These are phyloP conservation scores for Fusarium succisae DNA, from an alignment of 2,329 filamentous ascomycete genomes.

Conservation along the genomic window DNA sequence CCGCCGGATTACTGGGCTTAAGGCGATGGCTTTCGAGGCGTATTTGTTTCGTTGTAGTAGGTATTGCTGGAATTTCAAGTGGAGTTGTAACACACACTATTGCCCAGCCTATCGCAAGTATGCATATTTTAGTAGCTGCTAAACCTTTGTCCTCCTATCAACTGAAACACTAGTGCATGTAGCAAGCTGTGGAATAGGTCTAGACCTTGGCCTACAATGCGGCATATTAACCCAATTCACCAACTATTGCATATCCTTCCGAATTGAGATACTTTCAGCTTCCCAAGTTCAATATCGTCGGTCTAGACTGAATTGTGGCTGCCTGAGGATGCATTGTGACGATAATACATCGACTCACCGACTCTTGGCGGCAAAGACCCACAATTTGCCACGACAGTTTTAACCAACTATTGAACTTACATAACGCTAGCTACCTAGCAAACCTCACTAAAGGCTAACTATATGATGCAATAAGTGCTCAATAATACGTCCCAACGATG, in stretches of 20 bases:
- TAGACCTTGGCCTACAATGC: background rate
- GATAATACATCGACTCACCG: rapidly evolving
- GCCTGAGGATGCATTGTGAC: background rate
- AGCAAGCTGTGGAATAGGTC: background rate
- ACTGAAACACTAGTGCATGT: background rate
- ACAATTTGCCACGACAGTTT: background rate
- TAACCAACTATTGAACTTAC: rapidly evolving
- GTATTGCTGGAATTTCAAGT: background rate
- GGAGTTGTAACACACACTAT: background rate
- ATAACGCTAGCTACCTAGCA: rapidly evolving
- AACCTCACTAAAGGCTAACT: rapidly evolving
- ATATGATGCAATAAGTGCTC: rapidly evolving
- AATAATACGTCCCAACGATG: rapidly evolving
- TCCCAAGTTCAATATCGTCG: rapidly evolving
- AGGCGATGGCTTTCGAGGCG: background rate
- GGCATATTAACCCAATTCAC: background rate
- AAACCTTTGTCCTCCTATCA: background rate
- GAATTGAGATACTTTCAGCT: background rate
- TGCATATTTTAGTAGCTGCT: background rate
- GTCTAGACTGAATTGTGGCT: background rate
- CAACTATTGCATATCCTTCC: background rate
- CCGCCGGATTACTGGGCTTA: rapidly evolving
- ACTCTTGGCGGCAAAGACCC: background rate
- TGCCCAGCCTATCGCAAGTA: background rate
- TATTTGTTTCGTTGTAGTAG: background rate